A percentile compares a stretch with the other conserved stretches of the same genome.
phyloP scores from a whole-genome alignment of 2,329 filamentous ascomycete species.

The Myriangium duriaei region DNA sequence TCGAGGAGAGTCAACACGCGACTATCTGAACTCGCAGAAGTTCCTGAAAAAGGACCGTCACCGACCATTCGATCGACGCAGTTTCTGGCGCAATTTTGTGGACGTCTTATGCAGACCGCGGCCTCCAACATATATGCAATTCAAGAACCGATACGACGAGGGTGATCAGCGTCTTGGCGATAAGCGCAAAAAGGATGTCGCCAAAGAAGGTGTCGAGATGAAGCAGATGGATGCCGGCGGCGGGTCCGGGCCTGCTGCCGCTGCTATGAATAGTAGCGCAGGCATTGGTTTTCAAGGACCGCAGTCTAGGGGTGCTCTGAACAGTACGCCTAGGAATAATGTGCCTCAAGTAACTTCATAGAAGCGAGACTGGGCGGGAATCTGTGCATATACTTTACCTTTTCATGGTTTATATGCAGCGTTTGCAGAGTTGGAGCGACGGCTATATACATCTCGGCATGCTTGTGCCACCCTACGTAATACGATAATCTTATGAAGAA shows the following conservation, averaged over 20 bases:
- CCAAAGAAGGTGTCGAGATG: conserved; percentile 58
- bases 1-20: conserved; percentile 84
- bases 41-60: conserved; percentile 87
- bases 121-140: conserved; percentile 76
- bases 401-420: background rate
- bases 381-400: background rate
- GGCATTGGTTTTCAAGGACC: conserved; percentile 25
- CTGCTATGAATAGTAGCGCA: background rate
- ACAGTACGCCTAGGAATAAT: conserved; percentile 14
- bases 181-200: conserved; percentile 35
- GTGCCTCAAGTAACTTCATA: background rate
- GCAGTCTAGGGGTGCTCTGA: conserved; percentile 10
- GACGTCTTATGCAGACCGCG: conserved; percentile 72
- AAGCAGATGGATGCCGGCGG: conserved; percentile 31
- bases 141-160: conserved; percentile 62
- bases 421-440: too few species aligned
- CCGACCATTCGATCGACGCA: conserved; percentile 74
- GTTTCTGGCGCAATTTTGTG: conserved; percentile 63
- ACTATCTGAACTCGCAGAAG: conserved; percentile 93
- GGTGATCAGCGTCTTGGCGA: conserved; percentile 76
- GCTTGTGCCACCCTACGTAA: too few species aligned
- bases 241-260: conserved; percentile 1
- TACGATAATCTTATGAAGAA: too few species aligned
- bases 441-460: too few species aligned
- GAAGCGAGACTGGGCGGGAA: background rate